Conservation (phyloP, 768 basidiomycete genomes). For the Gymnopilus dilepis region DNA sequence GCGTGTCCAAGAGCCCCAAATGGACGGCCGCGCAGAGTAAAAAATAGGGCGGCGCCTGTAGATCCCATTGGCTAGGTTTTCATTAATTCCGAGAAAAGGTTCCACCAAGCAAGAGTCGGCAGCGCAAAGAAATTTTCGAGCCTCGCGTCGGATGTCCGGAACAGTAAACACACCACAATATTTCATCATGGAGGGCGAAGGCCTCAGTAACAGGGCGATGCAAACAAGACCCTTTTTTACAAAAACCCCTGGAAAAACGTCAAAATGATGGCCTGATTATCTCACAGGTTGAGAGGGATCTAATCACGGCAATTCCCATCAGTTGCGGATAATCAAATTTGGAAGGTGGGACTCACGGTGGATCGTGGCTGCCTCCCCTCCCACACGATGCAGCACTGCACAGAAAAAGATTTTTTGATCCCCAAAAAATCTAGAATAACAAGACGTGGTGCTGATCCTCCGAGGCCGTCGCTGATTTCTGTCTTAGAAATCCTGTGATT, state of each 20-base stretch:
- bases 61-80: slow-evolving; percentile 14
- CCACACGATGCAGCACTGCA: slow-evolving; percentile 26
- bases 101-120: background rate
- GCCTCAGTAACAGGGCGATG: background rate
- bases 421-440: slow-evolving; percentile 23
- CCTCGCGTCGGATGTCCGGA: background rate
- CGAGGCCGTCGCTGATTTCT: slow-evolving; percentile 6
- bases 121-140: slow-evolving; percentile 1
- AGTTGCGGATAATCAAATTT: slow-evolving; percentile 6
- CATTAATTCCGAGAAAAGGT: slow-evolving; percentile 20
- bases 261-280: slow-evolving; percentile 8
- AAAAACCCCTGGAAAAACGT: background rate
- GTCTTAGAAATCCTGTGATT: background rate
- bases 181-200: background rate
- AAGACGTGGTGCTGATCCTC: slow-evolving; percentile 9
- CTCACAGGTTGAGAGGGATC: slow-evolving; percentile 17
- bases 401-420: slow-evolving; percentile 25
- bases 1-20: slow-evolving; percentile 25
- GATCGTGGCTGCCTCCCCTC: slow-evolving; percentile 18
- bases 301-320: slow-evolving; percentile 33
- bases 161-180: slow-evolving; percentile 2
- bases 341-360: slow-evolving; percentile 15
- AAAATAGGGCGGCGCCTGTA: slow-evolving; percentile 18
- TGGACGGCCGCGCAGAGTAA: slow-evolving; percentile 9
- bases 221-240: background rate